phyloP scores from a whole-genome alignment of 1,139 yeast genomes.

The Pneumocystis murina region DNA sequence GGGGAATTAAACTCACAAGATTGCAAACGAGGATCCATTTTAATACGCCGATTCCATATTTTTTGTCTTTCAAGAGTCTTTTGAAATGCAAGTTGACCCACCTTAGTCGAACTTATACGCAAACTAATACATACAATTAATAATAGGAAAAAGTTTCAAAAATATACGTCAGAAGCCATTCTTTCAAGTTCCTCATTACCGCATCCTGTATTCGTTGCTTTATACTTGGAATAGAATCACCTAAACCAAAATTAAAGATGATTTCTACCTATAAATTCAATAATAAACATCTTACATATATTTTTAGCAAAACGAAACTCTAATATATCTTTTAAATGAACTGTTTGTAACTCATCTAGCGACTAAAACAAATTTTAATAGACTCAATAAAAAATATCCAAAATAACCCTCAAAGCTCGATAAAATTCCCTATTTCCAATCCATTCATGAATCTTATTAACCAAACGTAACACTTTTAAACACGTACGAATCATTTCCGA shows the following conservation, averaged over 20 bases:
- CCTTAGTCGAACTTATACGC: constrained; percentile 44
- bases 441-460: constrained; percentile 73
- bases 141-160: neutral
- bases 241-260: constrained; percentile 14
- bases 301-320: constrained; percentile 58
- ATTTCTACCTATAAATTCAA: neutral
- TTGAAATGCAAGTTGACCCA: constrained; percentile 46
- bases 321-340: constrained; percentile 54
- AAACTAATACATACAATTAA: constrained; percentile 19
- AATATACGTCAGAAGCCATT: constrained; percentile 38
- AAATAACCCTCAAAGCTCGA: constrained; percentile 41
- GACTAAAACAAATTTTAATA: constrained; percentile 21
- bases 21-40: constrained; percentile 32
- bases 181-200: constrained; percentile 55
- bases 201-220: constrained; percentile 65
- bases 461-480: constrained; percentile 67
- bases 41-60: constrained; percentile 38
- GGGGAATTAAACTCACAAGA: constrained; percentile 70
- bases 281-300: neutral
- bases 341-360: constrained; percentile 54
- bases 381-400: neutral
- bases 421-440: constrained; percentile 63
- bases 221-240: constrained; percentile 63
- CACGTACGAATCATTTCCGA: constrained; percentile 35
- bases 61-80: constrained; percentile 41